Percentiles rank a stretch among this genome's conserved stretches.
These are phyloP conservation scores for Saturnispora diversa DNA, from an alignment of 805 yeast species.

Conservation along the genomic window DNA sequence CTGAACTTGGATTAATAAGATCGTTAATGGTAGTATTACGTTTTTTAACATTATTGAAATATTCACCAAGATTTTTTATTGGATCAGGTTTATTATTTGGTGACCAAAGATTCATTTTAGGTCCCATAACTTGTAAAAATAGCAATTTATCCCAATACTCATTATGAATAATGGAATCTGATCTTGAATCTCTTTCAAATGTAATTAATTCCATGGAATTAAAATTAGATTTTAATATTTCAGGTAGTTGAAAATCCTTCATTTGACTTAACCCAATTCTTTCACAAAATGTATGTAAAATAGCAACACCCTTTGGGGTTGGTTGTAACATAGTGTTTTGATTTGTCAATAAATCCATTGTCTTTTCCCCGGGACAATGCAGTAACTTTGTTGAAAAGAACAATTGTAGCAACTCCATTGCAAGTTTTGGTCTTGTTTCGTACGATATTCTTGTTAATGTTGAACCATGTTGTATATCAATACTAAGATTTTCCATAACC, in stretches of 20 bases:
- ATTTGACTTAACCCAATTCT: slow-evolving; percentile 36
- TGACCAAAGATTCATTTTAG: slow-evolving; percentile 61
- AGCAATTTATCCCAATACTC: slow-evolving; percentile 58
- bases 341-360: slow-evolving; percentile 40
- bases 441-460: slow-evolving; percentile 51
- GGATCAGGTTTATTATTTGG: slow-evolving; percentile 45
- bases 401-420: slow-evolving; percentile 36
- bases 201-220: slow-evolving; percentile 65
- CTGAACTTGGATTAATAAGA: slow-evolving; percentile 4
- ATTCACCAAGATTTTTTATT: slow-evolving; percentile 29
- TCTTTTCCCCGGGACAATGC: slow-evolving; percentile 71
- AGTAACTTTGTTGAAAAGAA: slow-evolving; percentile 57
- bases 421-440: slow-evolving; percentile 42
- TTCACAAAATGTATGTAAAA: slow-evolving; percentile 53
- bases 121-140: slow-evolving; percentile 55
- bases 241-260: slow-evolving; percentile 24
- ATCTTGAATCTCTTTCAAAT: slow-evolving; percentile 54
- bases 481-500: slow-evolving; percentile 39
- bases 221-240: slow-evolving; percentile 39
- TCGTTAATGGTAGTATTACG: background rate
- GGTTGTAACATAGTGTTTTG: slow-evolving; percentile 50
- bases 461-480: slow-evolving; percentile 40
- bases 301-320: slow-evolving; percentile 81
- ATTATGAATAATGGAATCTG: slow-evolving; percentile 55
- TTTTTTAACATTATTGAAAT: slow-evolving; percentile 10